phyloP scores from a whole-genome alignment of 75 land plant genomes.

The Larix kaempferi region DNA sequence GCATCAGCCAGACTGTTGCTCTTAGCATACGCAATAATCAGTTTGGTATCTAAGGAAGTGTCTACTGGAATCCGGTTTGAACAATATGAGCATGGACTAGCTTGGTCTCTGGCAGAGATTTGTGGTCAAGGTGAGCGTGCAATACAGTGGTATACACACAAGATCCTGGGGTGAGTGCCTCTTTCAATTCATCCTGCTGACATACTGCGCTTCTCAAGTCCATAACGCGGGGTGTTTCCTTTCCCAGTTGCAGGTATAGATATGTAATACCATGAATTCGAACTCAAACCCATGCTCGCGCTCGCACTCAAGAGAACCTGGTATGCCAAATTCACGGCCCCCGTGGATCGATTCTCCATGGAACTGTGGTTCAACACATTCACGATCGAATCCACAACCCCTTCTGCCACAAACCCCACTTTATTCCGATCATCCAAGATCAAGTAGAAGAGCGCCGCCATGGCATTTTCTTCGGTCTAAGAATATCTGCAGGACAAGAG shows the following conservation, averaged over 20 bases:
- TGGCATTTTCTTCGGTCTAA: constrained; percentile 38
- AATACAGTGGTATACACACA: neutral
- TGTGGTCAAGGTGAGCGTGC: neutral
- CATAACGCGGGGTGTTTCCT: no score
- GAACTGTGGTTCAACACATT: constrained; percentile 27
- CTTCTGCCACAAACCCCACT: constrained; percentile 88
- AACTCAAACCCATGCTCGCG: no score
- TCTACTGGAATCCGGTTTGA: neutral
- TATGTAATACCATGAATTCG: no score
- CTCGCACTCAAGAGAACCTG: no score
- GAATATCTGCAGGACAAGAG: constrained; percentile 25
- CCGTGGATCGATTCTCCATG: constrained; percentile 49
- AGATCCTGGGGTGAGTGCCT: neutral
- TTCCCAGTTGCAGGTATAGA: no score
- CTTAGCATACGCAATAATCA: constrained; percentile 13
- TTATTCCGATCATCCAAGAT: constrained; percentile 72
- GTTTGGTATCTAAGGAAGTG: constrained; percentile 16
- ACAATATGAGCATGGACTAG: constrained; percentile 8
- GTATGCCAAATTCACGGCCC: no score
- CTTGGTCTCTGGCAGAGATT: neutral
- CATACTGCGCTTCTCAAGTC: no score
- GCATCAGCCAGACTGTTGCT: constrained; percentile 15
- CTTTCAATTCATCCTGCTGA: neutral
- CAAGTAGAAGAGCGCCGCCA: constrained; percentile 45
- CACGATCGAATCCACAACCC: constrained; percentile 55